Conservation (phyloP, 108 stramenopile genomes). For the Thalassiosira profunda region DNA sequence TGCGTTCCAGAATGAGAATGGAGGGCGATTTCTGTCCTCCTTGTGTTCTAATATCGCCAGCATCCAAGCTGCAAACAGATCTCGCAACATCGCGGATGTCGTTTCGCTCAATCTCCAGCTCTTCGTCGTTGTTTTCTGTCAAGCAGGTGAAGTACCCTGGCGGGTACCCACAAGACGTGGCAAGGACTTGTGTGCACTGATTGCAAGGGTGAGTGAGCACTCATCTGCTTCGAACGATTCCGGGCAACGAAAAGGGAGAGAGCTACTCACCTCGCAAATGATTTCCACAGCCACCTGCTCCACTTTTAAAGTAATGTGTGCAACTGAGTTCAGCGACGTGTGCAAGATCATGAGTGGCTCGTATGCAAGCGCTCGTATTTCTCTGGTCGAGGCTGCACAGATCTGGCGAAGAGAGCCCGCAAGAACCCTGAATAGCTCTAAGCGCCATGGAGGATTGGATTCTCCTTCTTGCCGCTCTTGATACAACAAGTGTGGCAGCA, state of each 20-base stretch:
- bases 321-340: conserved; percentile 30
- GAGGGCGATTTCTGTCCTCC: conserved; percentile 25
- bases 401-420: conserved; percentile 47
- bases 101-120: conserved; percentile 85
- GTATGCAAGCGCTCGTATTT: conserved; percentile 65
- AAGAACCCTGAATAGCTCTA: conserved; percentile 46
- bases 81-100: conserved; percentile 83
- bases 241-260: neutral
- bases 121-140: conserved; percentile 67
- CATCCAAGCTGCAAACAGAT: conserved; percentile 48
- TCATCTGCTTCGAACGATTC: neutral
- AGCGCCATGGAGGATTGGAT: conserved; percentile 20
- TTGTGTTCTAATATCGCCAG: conserved; percentile 1
- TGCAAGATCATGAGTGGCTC: conserved; percentile 75
- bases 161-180: conserved; percentile 73
- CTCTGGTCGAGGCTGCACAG: conserved; percentile 49
- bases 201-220: neutral
- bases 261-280: conserved; percentile 33
- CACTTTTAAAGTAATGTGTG: conserved; percentile 13
- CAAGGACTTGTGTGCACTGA: conserved; percentile 59
- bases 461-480: conserved; percentile 34
- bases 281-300: conserved; percentile 35
- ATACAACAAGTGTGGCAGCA: conserved; percentile 65
- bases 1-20: conserved; percentile 32
- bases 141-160: conserved; percentile 66